Base-by-base conservation (phyloP, 345 rosid species). In the Pistacia integerrima region DNA sequence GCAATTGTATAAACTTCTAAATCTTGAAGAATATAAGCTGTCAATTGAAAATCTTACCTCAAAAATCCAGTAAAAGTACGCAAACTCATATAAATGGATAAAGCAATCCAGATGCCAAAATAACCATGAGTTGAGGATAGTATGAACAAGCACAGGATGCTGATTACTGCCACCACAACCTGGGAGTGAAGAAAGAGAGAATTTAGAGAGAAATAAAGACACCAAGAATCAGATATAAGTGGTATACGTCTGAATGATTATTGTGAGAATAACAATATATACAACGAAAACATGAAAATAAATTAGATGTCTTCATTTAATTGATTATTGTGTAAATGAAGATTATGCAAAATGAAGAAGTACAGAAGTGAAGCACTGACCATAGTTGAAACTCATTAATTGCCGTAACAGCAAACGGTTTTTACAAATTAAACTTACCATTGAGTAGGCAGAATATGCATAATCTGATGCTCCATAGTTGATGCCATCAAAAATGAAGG, bases 381-480 rank as follows among this genome's bases (percentile, higher is more conserved):
- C 46, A 41, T 8, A 41, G 46, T 0, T 41, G 74, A 38, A 57
- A 70, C 33, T 70, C 11, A 38, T 20, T 36, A 57, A 28, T 71
- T 1, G 36, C 10, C n/a, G 48, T 64, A 73, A 3, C 46, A 20
- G 30, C 30, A 51, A 35, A 62, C 18, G 20, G 12, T 11, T 30
- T 38, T 70, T 33, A 38, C 14, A n/a, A 10, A 28, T 64, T 63
- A 64, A 20, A 75, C 82, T 83, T 79, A 82, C 96, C 92, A 91
- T 85, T 28, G 96, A 88, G 75, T 59, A 88, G 60, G 93, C 93
- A 25, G 96, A 77, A 73, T 89, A 89, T 6, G 86, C 88, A 72
- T 84, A 88, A 85, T 91, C 92, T 0, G 92, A 89, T 59, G 93
- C 92, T 57, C 92, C 93, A 56, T 84, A 88, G 81, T 87, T 88